Base-by-base conservation (phyloP, 176 grass and related monocot species). In the Stipa capillata region DNA sequence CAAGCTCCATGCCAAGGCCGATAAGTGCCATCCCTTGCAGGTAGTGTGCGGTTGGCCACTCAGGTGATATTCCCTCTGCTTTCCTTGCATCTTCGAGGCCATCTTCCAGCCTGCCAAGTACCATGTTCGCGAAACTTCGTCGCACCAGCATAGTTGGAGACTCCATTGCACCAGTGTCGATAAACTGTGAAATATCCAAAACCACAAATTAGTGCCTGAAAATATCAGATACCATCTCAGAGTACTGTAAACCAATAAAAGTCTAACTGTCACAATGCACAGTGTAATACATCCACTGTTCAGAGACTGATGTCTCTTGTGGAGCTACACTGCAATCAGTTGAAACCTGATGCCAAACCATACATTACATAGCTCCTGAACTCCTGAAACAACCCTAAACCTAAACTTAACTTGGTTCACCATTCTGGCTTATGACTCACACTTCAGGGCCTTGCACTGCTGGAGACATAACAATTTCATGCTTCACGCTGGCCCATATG, bases 91-190 rank as follows among this genome's bases (percentile, higher is more conserved):
- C 94, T 49, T 62, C 57, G 0, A 97, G 68, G 14, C 84, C 94
- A 68, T 93, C 89, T 48, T 97, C 84, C 23, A 83, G 34, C 71
- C 85, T 89, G 48, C 81, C 79, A 21, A 59, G 72, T 20, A 85
- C 84, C 18, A 97, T 69, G 20, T 97, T 88, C 0, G 79, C 86
- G 1, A 97, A 80, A 31, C 91, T 89, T 29, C 91, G 85, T 6
- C 94, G 84, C 23, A n/a, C 89, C 6, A 97, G 66, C 44, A 97
- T 80, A 3, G 89, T 91, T 14, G 89, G 94, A 66, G 89, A 89
- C 44, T 91, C 81, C 52, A 85, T 84, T 23, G 82, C 84, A 37
- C 86, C 94, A 20, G 68, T 77, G 48, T 86, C 84, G 4, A 94
- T 80, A 48, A 97, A 88, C 94, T 94, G 81, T 35, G 84, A 76